Percentiles rank a stretch among this genome's conserved stretches.
phyloP scores from a whole-genome alignment of 2,329 filamentous ascomycete genomes.

The Exophiala lecanii-corni region DNA sequence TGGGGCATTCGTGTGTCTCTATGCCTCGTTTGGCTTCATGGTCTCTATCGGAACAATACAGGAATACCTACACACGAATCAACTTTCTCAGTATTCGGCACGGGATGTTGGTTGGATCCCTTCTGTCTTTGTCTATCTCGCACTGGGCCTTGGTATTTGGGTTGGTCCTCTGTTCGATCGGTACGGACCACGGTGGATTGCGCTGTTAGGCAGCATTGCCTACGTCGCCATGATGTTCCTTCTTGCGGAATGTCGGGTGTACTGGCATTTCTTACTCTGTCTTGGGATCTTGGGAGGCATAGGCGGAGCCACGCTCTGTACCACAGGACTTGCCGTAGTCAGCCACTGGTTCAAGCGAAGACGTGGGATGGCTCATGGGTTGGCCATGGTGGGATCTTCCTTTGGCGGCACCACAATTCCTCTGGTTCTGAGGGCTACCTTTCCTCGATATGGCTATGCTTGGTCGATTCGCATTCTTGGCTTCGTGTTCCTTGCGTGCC shows the following conservation, averaged over 20 bases:
- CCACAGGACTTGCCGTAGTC: slow-evolving; percentile 35
- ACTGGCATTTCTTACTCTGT: slow-evolving; percentile 48
- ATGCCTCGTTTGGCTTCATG: slow-evolving; percentile 45
- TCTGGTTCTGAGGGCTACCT: slow-evolving; percentile 31
- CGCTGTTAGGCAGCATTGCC: slow-evolving; percentile 34
- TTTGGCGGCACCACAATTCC: slow-evolving; percentile 37
- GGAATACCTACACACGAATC: slow-evolving; percentile 43
- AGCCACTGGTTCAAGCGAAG: slow-evolving; percentile 39
- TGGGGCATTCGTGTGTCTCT: slow-evolving; percentile 35
- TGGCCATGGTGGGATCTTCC: slow-evolving; percentile 38
- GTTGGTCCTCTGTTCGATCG: slow-evolving; percentile 48
- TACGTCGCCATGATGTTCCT: slow-evolving; percentile 42
- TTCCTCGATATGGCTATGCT: slow-evolving; percentile 34
- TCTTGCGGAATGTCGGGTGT: slow-evolving; percentile 43
- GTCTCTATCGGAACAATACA: slow-evolving; percentile 47
- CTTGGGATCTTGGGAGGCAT: slow-evolving; percentile 34
- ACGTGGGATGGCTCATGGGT: slow-evolving; percentile 35
- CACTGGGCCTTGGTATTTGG: slow-evolving; percentile 44
- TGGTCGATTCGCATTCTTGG: slow-evolving; percentile 36
- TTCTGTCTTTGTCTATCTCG: slow-evolving; percentile 43
- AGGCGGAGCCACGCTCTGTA: slow-evolving; percentile 34
- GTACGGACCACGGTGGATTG: slow-evolving; percentile 42
- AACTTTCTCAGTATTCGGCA: slow-evolving; percentile 40
- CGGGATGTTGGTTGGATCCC: slow-evolving; percentile 49
- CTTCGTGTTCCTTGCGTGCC: slow-evolving; percentile 34